phyloP scores from a whole-genome alignment of 2,329 filamentous ascomycete species.

The Colletotrichum godetiae region DNA sequence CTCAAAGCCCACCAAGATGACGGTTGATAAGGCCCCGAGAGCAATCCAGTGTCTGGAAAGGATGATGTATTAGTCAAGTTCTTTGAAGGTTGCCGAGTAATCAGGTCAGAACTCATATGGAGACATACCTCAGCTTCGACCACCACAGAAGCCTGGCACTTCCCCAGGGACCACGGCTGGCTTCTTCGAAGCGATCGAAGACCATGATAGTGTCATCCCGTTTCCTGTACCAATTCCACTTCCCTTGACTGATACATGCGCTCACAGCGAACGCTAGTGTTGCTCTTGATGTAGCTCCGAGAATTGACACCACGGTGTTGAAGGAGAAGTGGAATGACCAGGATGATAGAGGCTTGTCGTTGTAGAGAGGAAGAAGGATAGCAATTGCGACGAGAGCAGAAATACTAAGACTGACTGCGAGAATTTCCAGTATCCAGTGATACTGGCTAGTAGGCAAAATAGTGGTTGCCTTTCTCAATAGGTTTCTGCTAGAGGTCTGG shows the following conservation, averaged over 20 bases:
- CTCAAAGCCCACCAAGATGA: too few species aligned
- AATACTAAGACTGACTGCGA: neutral
- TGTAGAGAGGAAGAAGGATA: neutral
- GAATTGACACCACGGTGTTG: neutral
- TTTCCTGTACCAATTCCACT: neutral
- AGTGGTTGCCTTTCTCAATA: too few species aligned
- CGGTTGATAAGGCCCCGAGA: too few species aligned
- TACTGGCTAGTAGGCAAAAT: too few species aligned
- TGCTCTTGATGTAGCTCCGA: neutral
- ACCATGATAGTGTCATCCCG: neutral
- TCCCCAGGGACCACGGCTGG: neutral
- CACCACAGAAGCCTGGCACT: neutral
- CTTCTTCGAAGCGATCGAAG: neutral
- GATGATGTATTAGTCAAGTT: neutral
- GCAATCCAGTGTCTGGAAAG: too few species aligned
- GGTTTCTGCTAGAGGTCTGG: too few species aligned
- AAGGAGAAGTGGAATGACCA: neutral
- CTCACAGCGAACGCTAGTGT: neutral
- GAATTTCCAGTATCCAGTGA: too few species aligned
- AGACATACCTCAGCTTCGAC: neutral
- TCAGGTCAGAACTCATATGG: neutral
- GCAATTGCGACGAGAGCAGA: neutral
- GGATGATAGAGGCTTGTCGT: neutral
- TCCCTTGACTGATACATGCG: neutral
- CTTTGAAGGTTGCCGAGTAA: neutral